Evolutionary conservation across 257 asterid species (phyloP).

Genomic region (Ilex asprella): DNA sequence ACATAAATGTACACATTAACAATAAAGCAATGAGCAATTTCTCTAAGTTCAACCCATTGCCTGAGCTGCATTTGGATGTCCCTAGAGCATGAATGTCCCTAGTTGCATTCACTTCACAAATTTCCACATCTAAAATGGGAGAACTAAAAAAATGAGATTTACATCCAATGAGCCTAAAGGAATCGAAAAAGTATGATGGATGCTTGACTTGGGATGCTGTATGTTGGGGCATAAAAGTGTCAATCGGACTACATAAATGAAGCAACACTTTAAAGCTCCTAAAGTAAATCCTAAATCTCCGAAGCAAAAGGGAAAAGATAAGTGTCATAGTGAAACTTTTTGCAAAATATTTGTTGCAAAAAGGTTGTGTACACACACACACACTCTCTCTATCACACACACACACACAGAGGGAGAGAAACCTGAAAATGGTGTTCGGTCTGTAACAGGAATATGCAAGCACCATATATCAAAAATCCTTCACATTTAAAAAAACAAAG

Average conservation of each 20-base stretch:
- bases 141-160: no score
- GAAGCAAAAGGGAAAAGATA: neutral
- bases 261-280: neutral
- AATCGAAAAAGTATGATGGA: no score
- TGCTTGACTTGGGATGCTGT: no score
- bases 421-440: slow-evolving; percentile 70
- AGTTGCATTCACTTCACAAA: neutral
- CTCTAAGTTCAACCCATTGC: neutral
- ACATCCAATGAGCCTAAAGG: neutral
- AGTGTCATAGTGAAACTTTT: neutral
- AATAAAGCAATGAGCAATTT: neutral
- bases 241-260: no score
- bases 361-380: neutral
- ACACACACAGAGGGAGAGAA: neutral
- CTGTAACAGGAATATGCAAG: slow-evolving; percentile 72
- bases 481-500: slow-evolving; percentile 5
- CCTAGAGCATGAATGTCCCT: neutral
- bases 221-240: no score
- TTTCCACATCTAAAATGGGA: neutral
- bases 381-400: no score
- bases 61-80: neutral
- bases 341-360: neutral
- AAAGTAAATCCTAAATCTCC: neutral
- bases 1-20: neutral
- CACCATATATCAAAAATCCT: slow-evolving; percentile 84